Evolutionary conservation across 2,329 filamentous ascomycete genomes (phyloP), one percentile per base, ranked within the genome.

Genomic region (Thyridium curvatum): DNA sequence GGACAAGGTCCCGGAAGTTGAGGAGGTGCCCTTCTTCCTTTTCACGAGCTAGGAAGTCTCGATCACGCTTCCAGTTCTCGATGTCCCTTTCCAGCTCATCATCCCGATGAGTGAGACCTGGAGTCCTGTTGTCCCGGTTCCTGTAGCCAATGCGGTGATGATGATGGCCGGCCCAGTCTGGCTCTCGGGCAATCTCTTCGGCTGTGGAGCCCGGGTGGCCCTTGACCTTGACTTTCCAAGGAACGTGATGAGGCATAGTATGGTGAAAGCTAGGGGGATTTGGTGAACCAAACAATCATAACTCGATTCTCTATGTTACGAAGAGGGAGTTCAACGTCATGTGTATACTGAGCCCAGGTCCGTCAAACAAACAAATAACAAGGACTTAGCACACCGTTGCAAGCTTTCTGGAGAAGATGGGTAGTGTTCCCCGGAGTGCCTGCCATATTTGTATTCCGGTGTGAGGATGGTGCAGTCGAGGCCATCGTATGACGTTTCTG

Each of bases 121-220:
- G 58, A 4, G 56, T 39, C 5, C 63, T 56, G 34, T 61, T 54
- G 30, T 60, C 47, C 2, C 47, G 41, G 37, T 67, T 61, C 31
- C 51, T 55, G 48, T 55, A 63, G 2, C 66, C 66, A 30, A 68
- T 52, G 6, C 59, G 58, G 39, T 69, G 62, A 13, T 57, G 49
- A 42, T 64, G 61, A 1, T 52, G 53, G 1, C 45, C 43, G 12
- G 45, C 46, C 66, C 68, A 71, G 33, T 68, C 52, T 2, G 66
- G 65, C 46, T 71, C 68, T 6, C 60, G 49, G 13, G 52, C 51
- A 26, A 71, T 65, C 12, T 67, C 66, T 18, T 58, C 45, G 4
- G 43, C 46, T 1, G 59, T 42, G 12, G 43, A 46, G 4, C 42
- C 44, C 9, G 44, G 42, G 32, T 45, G 44, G 34, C 36, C 33